Base-by-base conservation (phyloP, 352 stramenopile genomes). In the Phytophthora boehmeriae region DNA sequence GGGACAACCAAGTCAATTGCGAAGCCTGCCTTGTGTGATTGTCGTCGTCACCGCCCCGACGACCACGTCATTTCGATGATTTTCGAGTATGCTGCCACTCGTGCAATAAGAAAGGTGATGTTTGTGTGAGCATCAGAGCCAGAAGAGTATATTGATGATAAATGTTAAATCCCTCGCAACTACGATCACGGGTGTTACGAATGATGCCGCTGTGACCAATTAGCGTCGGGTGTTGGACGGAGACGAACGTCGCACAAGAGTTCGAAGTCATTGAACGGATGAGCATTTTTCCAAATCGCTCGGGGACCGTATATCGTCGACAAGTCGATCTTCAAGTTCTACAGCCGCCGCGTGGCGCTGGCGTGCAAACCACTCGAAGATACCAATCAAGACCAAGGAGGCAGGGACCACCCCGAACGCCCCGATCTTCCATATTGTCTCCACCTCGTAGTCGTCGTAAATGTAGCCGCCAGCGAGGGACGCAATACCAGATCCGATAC, bases 391-490 rank as follows among this genome's bases (percentile, higher is more conserved):
- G 4, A 64, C 1, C 8, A 67, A 23, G 2, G 47, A 52, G n/a
- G 17, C 54, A 14, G 50, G 60, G 13, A 71, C 41, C 8, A 87
- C 68, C 4, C 70, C 75, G 30, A 69, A 70, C 13, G 76, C 75
- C 10, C 69, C 62, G 14, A 82, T 46, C 6, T 76, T 66, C 80
- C 80, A 89, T 71, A 89, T 83, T 1, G 61, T 76, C 5, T 58
- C 49, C 8, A 69, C 63, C 9, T 75, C 70, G 47, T 76, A 77
- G 32, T 73, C 44, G n/a, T 86, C 61, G 66, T 87, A 89, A 23
- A 89, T 70, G 48, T 81, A 74, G 13, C 80, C 80, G 2, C 75
- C 80, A 20, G 79, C 57, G 9, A 87, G 67, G 13, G 75, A 86
- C 5, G 75, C 76, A n/a, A 65, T 66, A 5, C 73, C 77, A 41